Conservation (phyloP, 2,329 filamentous ascomycete species). For the Decorospora gaudefroyi region DNA sequence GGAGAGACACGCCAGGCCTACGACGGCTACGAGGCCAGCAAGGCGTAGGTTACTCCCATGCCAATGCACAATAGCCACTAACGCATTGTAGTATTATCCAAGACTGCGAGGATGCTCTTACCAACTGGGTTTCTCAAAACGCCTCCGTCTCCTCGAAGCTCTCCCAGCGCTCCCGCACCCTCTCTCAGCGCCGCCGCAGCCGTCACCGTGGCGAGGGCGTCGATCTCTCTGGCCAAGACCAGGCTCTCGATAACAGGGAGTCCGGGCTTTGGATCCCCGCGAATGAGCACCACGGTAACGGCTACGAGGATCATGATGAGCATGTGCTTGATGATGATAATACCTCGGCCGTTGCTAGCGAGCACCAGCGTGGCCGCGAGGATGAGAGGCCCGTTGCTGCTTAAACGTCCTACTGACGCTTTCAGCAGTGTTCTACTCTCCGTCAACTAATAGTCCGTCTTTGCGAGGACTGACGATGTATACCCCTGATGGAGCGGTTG, state of each 20-base stretch:
- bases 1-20: slow-evolving; percentile 95
- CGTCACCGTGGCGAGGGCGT: slow-evolving; percentile 71
- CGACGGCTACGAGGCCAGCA: slow-evolving; percentile 97
- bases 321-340: slow-evolving; percentile 63
- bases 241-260: slow-evolving; percentile 72
- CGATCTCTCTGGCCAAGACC: slow-evolving; percentile 82
- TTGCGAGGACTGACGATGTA: slow-evolving; percentile 35
- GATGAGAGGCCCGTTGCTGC: slow-evolving; percentile 50
- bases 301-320: slow-evolving; percentile 68
- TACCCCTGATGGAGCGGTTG: slow-evolving; percentile 40
- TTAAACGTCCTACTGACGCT: slow-evolving; percentile 30
- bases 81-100: slow-evolving; percentile 75
- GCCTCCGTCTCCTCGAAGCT: slow-evolving; percentile 86
- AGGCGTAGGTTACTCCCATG: slow-evolving; percentile 60
- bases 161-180: slow-evolving; percentile 81
- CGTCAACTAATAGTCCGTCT: slow-evolving; percentile 32
- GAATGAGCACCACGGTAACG: slow-evolving; percentile 65
- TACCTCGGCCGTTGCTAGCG: slow-evolving; percentile 47
- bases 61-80: slow-evolving; percentile 11
- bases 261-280: slow-evolving; percentile 81
- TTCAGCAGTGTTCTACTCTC: slow-evolving; percentile 25
- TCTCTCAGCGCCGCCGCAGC: slow-evolving; percentile 74
- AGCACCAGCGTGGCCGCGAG: slow-evolving; percentile 52
- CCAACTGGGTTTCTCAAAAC: slow-evolving; percentile 93
- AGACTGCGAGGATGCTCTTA: slow-evolving; percentile 95